Percentiles rank a stretch among this genome's conserved stretches.
Conservation (phyloP, 257 asterid species). For the Lycium barbarum region DNA sequence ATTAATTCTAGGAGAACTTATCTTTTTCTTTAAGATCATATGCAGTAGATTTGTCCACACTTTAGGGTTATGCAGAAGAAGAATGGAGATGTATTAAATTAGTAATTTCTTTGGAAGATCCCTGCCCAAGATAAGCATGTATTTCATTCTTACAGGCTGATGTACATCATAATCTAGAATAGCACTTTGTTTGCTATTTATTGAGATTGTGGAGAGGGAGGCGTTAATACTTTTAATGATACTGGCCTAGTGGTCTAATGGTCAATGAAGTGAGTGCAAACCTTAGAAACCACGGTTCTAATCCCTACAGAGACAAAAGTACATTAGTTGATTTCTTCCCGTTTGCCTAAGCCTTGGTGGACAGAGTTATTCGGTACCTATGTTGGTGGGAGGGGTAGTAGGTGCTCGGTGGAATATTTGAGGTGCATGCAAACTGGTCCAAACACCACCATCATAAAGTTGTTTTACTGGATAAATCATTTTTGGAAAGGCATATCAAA, state of each 20-base stretch:
- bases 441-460: constrained; percentile 5
- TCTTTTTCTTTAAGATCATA: neutral
- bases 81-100: constrained; percentile 1
- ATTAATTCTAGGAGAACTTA: neutral
- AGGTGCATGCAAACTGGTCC: neutral
- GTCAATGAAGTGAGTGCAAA: neutral
- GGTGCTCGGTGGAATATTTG: neutral
- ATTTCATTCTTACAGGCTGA: neutral
- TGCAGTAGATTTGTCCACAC: neutral
- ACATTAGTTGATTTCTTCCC: neutral
- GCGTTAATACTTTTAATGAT: neutral
- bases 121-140: neutral
- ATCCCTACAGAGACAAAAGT: neutral
- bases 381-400: neutral
- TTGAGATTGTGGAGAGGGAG: neutral
- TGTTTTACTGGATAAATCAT: neutral
- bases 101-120: neutral
- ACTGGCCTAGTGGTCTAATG: neutral
- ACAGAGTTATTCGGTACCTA: neutral
- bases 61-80: neutral
- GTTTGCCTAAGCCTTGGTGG: neutral
- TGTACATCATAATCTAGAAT: neutral
- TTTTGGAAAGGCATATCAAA: neutral
- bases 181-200: neutral
- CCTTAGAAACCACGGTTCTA: neutral